A percentile compares a stretch with the other conserved stretches of the same genome.
phyloP scores from a whole-genome alignment of 371 early-diverging fungal genomes.

The Lichtheimia ornata region DNA sequence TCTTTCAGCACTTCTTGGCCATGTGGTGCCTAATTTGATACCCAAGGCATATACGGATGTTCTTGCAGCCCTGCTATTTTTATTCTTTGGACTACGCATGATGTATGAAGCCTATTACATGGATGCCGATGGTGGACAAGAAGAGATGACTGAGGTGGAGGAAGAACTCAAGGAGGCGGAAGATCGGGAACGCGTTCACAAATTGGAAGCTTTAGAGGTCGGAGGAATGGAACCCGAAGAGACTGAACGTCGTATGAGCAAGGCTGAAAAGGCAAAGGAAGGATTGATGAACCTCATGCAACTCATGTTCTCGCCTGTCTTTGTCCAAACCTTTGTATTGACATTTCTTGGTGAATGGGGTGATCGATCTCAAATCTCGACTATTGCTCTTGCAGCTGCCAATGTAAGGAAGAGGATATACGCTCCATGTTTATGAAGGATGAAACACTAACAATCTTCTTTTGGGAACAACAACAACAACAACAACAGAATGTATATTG shows the following conservation, averaged over 20 bases:
- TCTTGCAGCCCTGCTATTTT: slow-evolving; percentile 80
- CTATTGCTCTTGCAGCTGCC: slow-evolving; percentile 94
- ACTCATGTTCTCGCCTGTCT: slow-evolving; percentile 84
- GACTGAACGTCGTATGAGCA: slow-evolving; percentile 7
- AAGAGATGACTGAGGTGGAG: slow-evolving; percentile 90
- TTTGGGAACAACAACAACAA: no score
- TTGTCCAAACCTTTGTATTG: slow-evolving; percentile 92
- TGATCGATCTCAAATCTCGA: slow-evolving; percentile 91
- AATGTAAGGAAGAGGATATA: slow-evolving; percentile 50
- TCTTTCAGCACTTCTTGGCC: slow-evolving; percentile 90
- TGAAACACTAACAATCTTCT: no score
- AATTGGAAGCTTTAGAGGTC: slow-evolving; percentile 55
- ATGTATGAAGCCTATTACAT: slow-evolving; percentile 83
- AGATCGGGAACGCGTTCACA: slow-evolving; percentile 57
- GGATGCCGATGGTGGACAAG: slow-evolving; percentile 81
- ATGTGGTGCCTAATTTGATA: slow-evolving; percentile 83
- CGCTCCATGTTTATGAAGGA: no score
- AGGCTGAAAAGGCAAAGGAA: slow-evolving; percentile 35
- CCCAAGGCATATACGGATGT: slow-evolving; percentile 85
- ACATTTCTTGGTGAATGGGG: slow-evolving; percentile 98
- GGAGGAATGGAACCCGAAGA: slow-evolving; percentile 27
- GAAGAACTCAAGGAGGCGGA: slow-evolving; percentile 84
- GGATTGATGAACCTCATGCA: slow-evolving; percentile 65
- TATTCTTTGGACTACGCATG: slow-evolving; percentile 92
- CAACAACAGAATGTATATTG: slow-evolving; percentile 66